Evolutionary conservation across 2,329 filamentous ascomycete genomes (phyloP).

Genomic region (Aciculosporium take): DNA sequence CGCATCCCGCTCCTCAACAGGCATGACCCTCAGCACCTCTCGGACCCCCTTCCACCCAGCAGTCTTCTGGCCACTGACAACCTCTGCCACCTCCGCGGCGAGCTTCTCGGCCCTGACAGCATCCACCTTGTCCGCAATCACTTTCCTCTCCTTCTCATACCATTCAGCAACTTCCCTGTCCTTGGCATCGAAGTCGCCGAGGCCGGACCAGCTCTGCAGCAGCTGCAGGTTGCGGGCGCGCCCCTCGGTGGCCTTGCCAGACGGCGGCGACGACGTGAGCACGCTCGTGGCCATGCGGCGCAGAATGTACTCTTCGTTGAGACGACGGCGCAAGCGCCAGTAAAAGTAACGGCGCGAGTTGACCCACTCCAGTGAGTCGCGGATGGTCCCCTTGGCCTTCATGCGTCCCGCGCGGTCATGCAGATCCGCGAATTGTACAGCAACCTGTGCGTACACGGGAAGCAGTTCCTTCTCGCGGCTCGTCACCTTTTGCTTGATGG

Average conservation of each 20-base stretch:
- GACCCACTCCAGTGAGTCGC: conserved; percentile 68
- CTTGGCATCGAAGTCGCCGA: conserved; percentile 61
- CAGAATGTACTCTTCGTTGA: conserved; percentile 95
- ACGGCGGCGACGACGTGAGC: conserved; percentile 13
- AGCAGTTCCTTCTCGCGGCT: conserved; percentile 77
- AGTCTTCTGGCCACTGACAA: conserved; percentile 37
- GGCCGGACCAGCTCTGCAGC: conserved; percentile 69
- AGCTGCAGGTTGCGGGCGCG: conserved; percentile 57
- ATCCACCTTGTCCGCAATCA: conserved; percentile 72
- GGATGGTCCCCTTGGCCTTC: conserved; percentile 93
- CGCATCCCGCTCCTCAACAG: conserved; percentile 75
- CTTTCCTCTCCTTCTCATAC: conserved; percentile 91
- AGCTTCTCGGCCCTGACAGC: conserved; percentile 61
- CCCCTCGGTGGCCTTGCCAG: conserved; percentile 29
- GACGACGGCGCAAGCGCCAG: conserved; percentile 92
- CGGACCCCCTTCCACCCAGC: conserved; percentile 75
- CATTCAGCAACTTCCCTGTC: conserved; percentile 79
- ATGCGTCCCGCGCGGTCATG: conserved; percentile 96
- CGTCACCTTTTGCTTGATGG: conserved; percentile 72
- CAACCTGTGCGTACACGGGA: conserved; percentile 88
- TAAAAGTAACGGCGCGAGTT: conserved; percentile 96
- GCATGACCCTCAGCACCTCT: conserved; percentile 73
- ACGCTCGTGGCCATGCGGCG: conserved; percentile 58
- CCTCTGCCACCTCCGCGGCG: conserved; percentile 29
- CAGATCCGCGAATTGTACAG: conserved; percentile 91